Percentiles rank a stretch among this genome's conserved stretches.
phyloP scores from a whole-genome alignment of 805 yeast species.

The Starmerella kuoi region DNA sequence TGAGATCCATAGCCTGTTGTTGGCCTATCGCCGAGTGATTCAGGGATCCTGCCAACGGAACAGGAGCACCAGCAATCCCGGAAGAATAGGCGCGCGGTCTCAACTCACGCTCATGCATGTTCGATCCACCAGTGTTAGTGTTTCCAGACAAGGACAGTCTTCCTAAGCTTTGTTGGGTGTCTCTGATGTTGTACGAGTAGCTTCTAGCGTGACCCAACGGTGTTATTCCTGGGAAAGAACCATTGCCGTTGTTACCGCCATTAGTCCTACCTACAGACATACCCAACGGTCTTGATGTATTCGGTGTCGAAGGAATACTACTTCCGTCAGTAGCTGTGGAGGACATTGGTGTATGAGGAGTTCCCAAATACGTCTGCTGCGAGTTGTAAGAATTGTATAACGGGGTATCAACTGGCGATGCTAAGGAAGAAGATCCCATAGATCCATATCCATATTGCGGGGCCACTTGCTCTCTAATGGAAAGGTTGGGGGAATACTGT shows the following conservation, averaged over 20 bases:
- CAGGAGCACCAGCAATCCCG: conserved; percentile 1
- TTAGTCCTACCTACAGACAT: not conserved
- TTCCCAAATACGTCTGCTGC: not conserved
- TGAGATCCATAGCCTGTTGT: not conserved
- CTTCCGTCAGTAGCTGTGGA: not conserved
- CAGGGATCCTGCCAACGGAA: not conserved
- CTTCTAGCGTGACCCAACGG: conserved; percentile 12
- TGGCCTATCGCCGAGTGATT: not conserved
- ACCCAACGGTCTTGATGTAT: not conserved
- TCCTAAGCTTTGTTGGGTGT: conserved; percentile 5
- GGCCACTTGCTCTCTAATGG: not conserved
- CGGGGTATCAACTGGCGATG: conserved; percentile 8
- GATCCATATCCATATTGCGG: not conserved
- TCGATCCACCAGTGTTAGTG: not conserved
- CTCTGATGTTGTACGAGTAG: conserved; percentile 13
- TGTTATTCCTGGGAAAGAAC: not conserved
- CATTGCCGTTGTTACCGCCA: not conserved
- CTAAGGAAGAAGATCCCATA: not conserved
- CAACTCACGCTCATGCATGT: not conserved
- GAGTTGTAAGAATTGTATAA: not conserved
- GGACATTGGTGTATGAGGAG: conserved; percentile 6
- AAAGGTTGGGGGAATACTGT: conserved; percentile 5
- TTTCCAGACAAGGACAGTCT: conserved; percentile 7
- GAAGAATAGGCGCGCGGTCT: conserved; percentile 17
- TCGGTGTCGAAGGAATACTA: conserved; percentile 3